Evolutionary conservation across 192 early-diverging fungal genomes (phyloP).

Genomic region (Coemansia sp.): DNA sequence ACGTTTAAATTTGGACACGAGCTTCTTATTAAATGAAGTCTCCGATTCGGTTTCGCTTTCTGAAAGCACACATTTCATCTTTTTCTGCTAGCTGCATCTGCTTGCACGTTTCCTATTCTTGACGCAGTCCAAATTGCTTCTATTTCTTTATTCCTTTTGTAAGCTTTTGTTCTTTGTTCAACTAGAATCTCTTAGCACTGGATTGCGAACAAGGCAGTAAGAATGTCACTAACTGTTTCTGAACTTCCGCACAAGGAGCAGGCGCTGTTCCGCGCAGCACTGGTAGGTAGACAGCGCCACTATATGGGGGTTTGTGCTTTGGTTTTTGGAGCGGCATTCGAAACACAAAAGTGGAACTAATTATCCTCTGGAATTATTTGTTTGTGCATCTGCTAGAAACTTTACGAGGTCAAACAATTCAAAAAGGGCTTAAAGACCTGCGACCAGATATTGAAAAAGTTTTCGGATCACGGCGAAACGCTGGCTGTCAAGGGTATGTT

Average conservation of each 20-base stretch:
- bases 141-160: background rate
- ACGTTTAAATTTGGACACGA: too few relatives aligned
- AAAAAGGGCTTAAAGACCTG: slow-evolving; percentile 89
- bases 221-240: slow-evolving; percentile 45
- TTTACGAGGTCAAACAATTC: slow-evolving; percentile 93
- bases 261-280: slow-evolving; percentile 43
- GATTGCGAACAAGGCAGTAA: slow-evolving; percentile 1
- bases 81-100: background rate
- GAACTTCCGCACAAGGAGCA: slow-evolving; percentile 55
- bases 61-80: background rate
- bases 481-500: slow-evolving; percentile 95
- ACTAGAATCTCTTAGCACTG: background rate
- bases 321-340: background rate
- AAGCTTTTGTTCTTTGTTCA: background rate
- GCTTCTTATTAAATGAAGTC: background rate
- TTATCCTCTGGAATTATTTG: background rate
- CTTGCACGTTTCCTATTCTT: background rate
- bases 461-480: slow-evolving; percentile 94
- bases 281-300: slow-evolving; percentile 26
- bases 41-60: background rate
- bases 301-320: background rate
- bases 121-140: background rate
- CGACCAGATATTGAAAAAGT: slow-evolving; percentile 92
- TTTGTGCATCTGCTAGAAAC: slow-evolving; percentile 62
- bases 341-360: background rate